phyloP scores from a whole-genome alignment of 257 asterid species.

The Scutellaria minor region DNA sequence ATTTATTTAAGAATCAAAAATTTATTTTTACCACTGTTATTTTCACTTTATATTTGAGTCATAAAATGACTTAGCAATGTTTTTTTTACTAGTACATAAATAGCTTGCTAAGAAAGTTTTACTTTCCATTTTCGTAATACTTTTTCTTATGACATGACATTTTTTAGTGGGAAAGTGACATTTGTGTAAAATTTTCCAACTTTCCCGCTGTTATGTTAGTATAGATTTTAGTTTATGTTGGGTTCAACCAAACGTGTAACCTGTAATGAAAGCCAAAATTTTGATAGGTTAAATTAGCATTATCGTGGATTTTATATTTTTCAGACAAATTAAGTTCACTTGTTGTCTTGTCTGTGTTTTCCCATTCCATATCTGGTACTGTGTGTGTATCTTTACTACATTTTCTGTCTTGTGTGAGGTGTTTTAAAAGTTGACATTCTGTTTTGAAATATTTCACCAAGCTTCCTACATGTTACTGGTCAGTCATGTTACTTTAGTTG shows the following conservation, averaged over 20 bases:
- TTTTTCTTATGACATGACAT: too few species aligned
- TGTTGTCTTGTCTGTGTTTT: not conserved
- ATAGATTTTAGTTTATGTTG: not conserved
- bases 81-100: too few species aligned
- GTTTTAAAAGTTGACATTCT: slow-evolving; percentile 1
- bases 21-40: too few species aligned
- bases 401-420: not conserved
- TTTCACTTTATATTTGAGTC: too few species aligned
- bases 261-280: slow-evolving; percentile 2
- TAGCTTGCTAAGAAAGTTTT: too few species aligned
- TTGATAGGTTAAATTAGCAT: not conserved
- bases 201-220: not conserved
- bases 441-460: slow-evolving; percentile 4
- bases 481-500: not conserved
- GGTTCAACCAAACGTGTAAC: not conserved
- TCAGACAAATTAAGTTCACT: not conserved
- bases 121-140: too few species aligned
- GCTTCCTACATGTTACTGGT: not conserved
- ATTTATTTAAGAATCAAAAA: too few species aligned
- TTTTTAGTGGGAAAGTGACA: too few species aligned
- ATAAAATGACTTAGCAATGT: too few species aligned
- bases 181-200: too few species aligned
- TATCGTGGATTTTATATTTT: not conserved
- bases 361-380: not conserved
- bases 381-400: not conserved